Percentiles rank a stretch among this genome's conserved stretches.
Evolutionary conservation across 1,139 yeast species (phyloP).

Genomic region (Scheffersomyces titani): DNA sequence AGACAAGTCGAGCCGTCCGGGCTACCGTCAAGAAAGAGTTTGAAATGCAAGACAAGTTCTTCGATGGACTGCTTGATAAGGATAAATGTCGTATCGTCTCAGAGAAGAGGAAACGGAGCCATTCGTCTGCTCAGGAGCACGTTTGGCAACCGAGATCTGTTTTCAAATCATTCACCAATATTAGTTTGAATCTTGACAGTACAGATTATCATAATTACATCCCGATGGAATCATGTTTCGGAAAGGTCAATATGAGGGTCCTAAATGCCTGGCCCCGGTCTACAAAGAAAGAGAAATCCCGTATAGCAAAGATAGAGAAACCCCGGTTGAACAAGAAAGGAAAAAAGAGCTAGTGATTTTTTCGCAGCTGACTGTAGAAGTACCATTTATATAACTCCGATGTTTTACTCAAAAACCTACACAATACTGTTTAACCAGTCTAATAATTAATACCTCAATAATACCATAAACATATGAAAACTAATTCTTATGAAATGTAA

Average conservation of each 20-base stretch:
- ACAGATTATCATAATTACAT: constrained; percentile 25
- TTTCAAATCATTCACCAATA: constrained; percentile 37
- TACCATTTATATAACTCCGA: too few relatives aligned
- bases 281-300: constrained; percentile 14
- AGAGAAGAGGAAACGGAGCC: neutral
- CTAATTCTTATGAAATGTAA: neutral
- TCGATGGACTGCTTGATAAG: constrained; percentile 1
- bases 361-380: neutral
- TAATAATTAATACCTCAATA: neutral
- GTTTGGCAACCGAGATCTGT: constrained; percentile 40
- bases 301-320: neutral
- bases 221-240: constrained; percentile 38
- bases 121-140: neutral
- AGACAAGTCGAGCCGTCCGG: constrained; percentile 6
- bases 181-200: constrained; percentile 23
- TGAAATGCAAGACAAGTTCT: constrained; percentile 10
- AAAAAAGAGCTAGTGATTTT: neutral
- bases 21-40: constrained; percentile 9
- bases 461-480: neutral
- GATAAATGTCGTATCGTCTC: constrained; percentile 3
- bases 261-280: constrained; percentile 33
- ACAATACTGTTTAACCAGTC: neutral
- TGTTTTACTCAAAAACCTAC: neutral
- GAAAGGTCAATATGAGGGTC: constrained; percentile 39
- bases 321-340: neutral